These are phyloP conservation scores for Boletus sp. DNA, from an alignment of 1,284 basidiomycete genomes.

Conservation along the genomic window DNA sequence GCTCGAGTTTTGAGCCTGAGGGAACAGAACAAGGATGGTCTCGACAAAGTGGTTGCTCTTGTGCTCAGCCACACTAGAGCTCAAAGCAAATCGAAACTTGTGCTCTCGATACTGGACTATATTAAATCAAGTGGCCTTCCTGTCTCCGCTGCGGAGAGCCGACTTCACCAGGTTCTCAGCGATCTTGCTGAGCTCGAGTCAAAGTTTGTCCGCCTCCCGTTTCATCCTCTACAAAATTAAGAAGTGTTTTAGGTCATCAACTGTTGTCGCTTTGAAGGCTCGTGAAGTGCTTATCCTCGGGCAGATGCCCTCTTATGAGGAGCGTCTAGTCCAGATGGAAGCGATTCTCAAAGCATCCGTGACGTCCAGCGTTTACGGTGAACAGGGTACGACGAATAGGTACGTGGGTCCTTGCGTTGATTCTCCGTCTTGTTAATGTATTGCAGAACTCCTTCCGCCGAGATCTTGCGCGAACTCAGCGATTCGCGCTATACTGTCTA, in stretches of 20 bases:
- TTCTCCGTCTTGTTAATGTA: not conserved
- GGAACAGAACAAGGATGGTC: conserved; percentile 88
- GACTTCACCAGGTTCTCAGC: conserved; percentile 70
- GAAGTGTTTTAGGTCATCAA: conserved; percentile 62
- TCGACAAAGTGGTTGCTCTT: conserved; percentile 84
- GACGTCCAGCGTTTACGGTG: conserved; percentile 84
- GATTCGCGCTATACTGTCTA: conserved; percentile 97
- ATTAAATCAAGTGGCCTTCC: conserved; percentile 76
- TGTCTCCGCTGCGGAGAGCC: conserved; percentile 68
- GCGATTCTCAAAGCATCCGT: conserved; percentile 87
- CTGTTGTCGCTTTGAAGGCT: conserved; percentile 89
- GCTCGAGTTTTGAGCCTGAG: conserved; percentile 87
- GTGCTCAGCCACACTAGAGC: conserved; percentile 96
- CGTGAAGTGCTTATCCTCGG: conserved; percentile 95
- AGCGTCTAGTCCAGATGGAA: conserved; percentile 93
- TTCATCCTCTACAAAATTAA: conserved; percentile 6
- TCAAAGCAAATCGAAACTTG: conserved; percentile 86
- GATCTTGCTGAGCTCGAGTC: conserved; percentile 83
- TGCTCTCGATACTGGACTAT: conserved; percentile 83
- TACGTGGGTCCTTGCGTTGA: conserved; percentile 26
- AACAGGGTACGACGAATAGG: conserved; percentile 67
- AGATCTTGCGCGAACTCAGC: conserved; percentile 88
- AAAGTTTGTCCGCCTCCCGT: conserved; percentile 50
- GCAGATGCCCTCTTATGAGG: conserved; percentile 95
- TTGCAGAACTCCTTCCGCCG: conserved; percentile 71